Evolutionary conservation across 305 asterid species (phyloP).

Genomic region (Nicotiana rustica): DNA sequence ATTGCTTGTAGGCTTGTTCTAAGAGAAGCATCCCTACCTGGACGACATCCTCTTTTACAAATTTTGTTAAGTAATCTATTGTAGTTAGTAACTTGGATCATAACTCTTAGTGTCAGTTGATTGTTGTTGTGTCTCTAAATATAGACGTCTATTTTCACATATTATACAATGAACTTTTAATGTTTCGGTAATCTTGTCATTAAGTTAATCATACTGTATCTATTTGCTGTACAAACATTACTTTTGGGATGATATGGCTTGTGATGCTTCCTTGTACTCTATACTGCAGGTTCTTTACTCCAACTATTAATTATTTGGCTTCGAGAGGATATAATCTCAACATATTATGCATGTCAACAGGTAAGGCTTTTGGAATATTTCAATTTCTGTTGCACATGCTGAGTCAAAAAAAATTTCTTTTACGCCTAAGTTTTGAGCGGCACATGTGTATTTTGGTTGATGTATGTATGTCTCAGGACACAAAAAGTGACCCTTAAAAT

Average conservation of each 20-base stretch:
- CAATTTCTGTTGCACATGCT: constrained; percentile 32
- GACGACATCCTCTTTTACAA: neutral
- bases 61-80: neutral
- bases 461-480: neutral
- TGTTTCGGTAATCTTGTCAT: neutral
- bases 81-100: neutral
- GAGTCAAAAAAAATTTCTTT: neutral
- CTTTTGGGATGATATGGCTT: constrained; percentile 6
- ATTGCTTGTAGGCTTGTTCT: neutral
- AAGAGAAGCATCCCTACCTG: constrained; percentile 14
- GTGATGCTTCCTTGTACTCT: constrained; percentile 24
- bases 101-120: neutral
- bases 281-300: constrained; percentile 85
- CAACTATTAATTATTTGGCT: constrained; percentile 69
- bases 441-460: constrained; percentile 25
- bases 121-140: constrained; percentile 9
- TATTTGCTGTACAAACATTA: neutral
- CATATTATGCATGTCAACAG: constrained; percentile 85
- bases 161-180: constrained; percentile 1
- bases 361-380: constrained; percentile 51
- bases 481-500: neutral
- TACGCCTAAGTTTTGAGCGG: neutral
- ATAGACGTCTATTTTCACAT: neutral
- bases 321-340: constrained; percentile 67
- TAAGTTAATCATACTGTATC: neutral